phyloP scores from a whole-genome alignment of 2,329 filamentous ascomycete genomes.

The Hortaea sp. region DNA sequence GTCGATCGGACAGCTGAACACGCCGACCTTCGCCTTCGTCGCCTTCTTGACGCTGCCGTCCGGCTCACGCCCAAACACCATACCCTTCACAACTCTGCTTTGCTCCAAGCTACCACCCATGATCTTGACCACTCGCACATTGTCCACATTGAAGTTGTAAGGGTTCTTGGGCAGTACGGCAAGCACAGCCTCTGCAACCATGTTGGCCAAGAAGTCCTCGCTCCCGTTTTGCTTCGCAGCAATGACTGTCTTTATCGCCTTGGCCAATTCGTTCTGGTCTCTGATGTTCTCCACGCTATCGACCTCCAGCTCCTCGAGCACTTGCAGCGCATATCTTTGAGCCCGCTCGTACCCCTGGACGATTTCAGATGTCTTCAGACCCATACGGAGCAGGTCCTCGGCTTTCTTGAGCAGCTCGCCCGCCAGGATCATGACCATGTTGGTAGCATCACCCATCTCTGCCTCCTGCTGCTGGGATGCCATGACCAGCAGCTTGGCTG shows the following conservation, averaged over 20 bases:
- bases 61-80: constrained; percentile 97
- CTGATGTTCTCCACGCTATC: constrained; percentile 82
- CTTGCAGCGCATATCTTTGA: constrained; percentile 74
- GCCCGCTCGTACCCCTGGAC: constrained; percentile 93
- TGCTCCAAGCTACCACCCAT: constrained; percentile 96
- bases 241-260: constrained; percentile 90
- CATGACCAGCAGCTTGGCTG: constrained; percentile 96
- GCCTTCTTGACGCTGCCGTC: constrained; percentile 84
- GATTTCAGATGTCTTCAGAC: constrained; percentile 96
- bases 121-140: constrained; percentile 97
- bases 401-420: constrained; percentile 95
- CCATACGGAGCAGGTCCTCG: constrained; percentile 92
- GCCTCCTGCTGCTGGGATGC: constrained; percentile 97
- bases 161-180: constrained; percentile 93
- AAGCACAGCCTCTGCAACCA: constrained; percentile 77
- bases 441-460: constrained; percentile 98
- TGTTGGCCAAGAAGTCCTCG: constrained; percentile 75
- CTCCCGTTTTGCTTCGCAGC: constrained; percentile 93
- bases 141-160: constrained; percentile 95
- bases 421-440: constrained; percentile 89
- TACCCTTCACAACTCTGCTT: constrained; percentile 88
- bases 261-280: constrained; percentile 74
- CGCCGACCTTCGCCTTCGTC: constrained; percentile 84
- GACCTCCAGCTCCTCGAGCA: constrained; percentile 71
- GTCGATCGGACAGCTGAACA: constrained; percentile 94